phyloP scores from a whole-genome alignment of 768 basidiomycete species.

The Butyriboletus loyo region DNA sequence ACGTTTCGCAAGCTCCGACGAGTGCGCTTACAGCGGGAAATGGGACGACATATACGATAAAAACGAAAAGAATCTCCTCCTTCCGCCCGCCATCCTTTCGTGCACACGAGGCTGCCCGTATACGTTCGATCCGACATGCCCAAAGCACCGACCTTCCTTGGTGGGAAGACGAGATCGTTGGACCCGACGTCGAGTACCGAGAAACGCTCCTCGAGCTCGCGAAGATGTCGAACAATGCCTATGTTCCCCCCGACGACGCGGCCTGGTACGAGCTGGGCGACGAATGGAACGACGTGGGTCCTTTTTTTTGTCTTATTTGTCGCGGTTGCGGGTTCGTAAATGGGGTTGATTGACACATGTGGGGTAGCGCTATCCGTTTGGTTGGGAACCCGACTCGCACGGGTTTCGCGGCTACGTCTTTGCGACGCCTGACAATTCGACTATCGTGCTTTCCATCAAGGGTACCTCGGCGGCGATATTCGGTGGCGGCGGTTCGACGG shows the following conservation, averaged over 20 bases:
- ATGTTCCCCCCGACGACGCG: conserved; percentile 56
- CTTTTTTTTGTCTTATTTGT: neutral
- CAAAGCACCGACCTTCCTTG: conserved; percentile 53
- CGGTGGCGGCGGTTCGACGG: conserved; percentile 78
- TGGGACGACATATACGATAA: conserved; percentile 35
- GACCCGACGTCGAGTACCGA: conserved; percentile 74
- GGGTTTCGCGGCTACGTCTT: conserved; percentile 93
- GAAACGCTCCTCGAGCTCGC: conserved; percentile 79
- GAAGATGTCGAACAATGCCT: conserved; percentile 96
- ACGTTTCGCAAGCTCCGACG: conserved; percentile 31
- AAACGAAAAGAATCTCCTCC: conserved; percentile 36
- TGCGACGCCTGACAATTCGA: conserved; percentile 76
- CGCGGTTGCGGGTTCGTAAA: no score
- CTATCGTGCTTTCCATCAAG: conserved; percentile 86
- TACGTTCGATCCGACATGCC: conserved; percentile 43
- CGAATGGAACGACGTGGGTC: conserved; percentile 56
- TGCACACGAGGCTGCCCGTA: conserved; percentile 41
- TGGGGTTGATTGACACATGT: neutral
- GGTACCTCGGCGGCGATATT: conserved; percentile 82
- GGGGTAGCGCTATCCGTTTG: conserved; percentile 59
- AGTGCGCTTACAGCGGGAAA: conserved; percentile 7
- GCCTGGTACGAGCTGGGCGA: conserved; percentile 77
- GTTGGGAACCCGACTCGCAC: conserved; percentile 87
- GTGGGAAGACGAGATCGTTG: conserved; percentile 71
- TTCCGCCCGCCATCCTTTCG: conserved; percentile 49